These are phyloP conservation scores for Zygnema circumcarinatum DNA, from an alignment of 139 green algal genomes.

Conservation along the genomic window DNA sequence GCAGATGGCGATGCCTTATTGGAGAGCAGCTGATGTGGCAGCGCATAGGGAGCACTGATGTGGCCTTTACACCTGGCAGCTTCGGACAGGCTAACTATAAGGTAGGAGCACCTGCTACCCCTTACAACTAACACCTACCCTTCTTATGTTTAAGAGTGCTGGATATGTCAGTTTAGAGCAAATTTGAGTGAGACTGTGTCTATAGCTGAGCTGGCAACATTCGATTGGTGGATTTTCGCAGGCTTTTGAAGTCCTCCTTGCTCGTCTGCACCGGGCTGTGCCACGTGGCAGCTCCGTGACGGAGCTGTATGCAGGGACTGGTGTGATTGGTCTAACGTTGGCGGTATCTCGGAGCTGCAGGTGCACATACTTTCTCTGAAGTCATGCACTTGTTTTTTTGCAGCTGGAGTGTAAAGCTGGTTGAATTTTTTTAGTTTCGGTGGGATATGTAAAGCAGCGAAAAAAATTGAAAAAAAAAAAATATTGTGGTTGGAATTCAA, in stretches of 20 bases:
- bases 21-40: slow-evolving; percentile 63
- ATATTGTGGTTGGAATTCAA: no score
- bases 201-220: neutral
- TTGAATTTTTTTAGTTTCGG: neutral
- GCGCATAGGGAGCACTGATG: slow-evolving; percentile 68
- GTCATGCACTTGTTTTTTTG: neutral
- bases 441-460: neutral
- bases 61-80: slow-evolving; percentile 70
- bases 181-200: neutral
- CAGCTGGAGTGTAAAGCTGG: neutral
- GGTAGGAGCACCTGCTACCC: slow-evolving; percentile 14
- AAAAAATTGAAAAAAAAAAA: neutral
- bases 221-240: no score
- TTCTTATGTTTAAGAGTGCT: no score
- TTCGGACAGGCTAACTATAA: slow-evolving; percentile 77
- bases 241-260: slow-evolving; percentile 67
- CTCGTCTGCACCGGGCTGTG: slow-evolving; percentile 61
- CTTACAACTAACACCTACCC: neutral
- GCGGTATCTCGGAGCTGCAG: slow-evolving; percentile 5
- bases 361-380: neutral
- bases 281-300: slow-evolving; percentile 54
- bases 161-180: neutral
- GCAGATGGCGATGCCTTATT: slow-evolving; percentile 53
- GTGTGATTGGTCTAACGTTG: slow-evolving; percentile 75
- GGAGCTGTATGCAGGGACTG: slow-evolving; percentile 81